A percentile compares a stretch with the other conserved stretches of the same genome.
Conservation (phyloP, 2,329 filamentous ascomycete species). For the Gaeumannomyces sp. region DNA sequence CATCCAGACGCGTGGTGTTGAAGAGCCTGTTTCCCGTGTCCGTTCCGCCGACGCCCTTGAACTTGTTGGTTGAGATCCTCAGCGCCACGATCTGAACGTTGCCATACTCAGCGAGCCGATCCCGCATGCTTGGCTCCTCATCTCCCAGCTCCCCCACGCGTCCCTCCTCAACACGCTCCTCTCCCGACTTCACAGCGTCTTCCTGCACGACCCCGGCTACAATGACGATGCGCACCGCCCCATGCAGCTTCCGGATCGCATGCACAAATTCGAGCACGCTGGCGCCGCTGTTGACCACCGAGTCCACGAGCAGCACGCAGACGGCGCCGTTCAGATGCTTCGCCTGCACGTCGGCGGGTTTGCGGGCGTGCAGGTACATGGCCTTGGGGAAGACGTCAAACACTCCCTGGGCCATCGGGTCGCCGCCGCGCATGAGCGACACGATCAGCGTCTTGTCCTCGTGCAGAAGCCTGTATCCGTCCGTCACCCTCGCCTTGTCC, state of each 20-base stretch:
- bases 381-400: conserved; percentile 45
- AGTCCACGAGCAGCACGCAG: conserved; percentile 51
- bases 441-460: conserved; percentile 48
- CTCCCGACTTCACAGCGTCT: conserved; percentile 8
- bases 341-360: conserved; percentile 32
- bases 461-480: conserved; percentile 38
- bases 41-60: conserved; percentile 41
- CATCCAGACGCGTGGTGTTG: conserved; percentile 43
- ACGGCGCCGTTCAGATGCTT: conserved; percentile 31
- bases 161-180: neutral
- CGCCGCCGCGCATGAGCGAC: conserved; percentile 57
- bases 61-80: conserved; percentile 50
- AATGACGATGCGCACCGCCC: conserved; percentile 41
- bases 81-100: conserved; percentile 43
- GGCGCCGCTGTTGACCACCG: conserved; percentile 52
- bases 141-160: too few relatives aligned
- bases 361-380: conserved; percentile 41
- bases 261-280: conserved; percentile 42
- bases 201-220: conserved; percentile 50
- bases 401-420: conserved; percentile 55
- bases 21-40: conserved; percentile 57
- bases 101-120: conserved; percentile 17
- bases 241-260: conserved; percentile 34
- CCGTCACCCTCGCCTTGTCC: conserved; percentile 27
- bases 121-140: conserved; percentile 10